Evolutionary conservation across 768 basidiomycete genomes (phyloP).

Genomic region (Lactifluus volemus): DNA sequence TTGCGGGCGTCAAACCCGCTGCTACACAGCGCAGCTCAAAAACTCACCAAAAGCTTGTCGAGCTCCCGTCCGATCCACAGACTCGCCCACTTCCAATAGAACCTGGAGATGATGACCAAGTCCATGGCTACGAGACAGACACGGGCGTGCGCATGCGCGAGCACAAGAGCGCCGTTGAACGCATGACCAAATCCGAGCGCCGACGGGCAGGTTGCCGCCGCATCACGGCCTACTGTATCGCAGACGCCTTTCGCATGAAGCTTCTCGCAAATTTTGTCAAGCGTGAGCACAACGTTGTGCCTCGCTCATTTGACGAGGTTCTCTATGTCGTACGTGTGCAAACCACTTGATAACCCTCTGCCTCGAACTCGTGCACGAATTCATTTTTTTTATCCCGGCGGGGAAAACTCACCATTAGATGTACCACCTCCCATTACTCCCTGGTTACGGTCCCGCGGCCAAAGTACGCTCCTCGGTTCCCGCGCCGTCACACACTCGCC

Average conservation of each 20-base stretch:
- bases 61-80: slow-evolving; percentile 85
- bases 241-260: slow-evolving; percentile 81
- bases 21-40: slow-evolving; percentile 72
- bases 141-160: slow-evolving; percentile 34
- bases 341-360: not conserved
- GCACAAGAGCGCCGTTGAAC: slow-evolving; percentile 77
- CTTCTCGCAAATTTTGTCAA: slow-evolving; percentile 78
- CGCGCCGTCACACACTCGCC: slow-evolving; percentile 39
- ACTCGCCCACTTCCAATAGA: slow-evolving; percentile 49
- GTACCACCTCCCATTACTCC: slow-evolving; percentile 85
- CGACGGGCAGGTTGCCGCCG: slow-evolving; percentile 73
- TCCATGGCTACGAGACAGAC: slow-evolving; percentile 58
- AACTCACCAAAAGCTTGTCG: slow-evolving; percentile 83
- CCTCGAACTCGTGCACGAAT: not conserved
- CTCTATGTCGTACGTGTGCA: slow-evolving; percentile 71
- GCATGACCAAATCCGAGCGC: slow-evolving; percentile 82
- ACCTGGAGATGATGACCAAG: slow-evolving; percentile 34
- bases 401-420: slow-evolving; percentile 41
- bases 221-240: slow-evolving; percentile 84
- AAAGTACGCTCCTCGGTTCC: slow-evolving; percentile 80
- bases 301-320: slow-evolving; percentile 87
- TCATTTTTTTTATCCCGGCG: not conserved
- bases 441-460: slow-evolving; percentile 80
- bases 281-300: slow-evolving; percentile 85
- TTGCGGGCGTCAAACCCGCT: slow-evolving; percentile 1